These are phyloP conservation scores for Delonix regia DNA, from an alignment of 306 rosid species.

Conservation along the genomic window DNA sequence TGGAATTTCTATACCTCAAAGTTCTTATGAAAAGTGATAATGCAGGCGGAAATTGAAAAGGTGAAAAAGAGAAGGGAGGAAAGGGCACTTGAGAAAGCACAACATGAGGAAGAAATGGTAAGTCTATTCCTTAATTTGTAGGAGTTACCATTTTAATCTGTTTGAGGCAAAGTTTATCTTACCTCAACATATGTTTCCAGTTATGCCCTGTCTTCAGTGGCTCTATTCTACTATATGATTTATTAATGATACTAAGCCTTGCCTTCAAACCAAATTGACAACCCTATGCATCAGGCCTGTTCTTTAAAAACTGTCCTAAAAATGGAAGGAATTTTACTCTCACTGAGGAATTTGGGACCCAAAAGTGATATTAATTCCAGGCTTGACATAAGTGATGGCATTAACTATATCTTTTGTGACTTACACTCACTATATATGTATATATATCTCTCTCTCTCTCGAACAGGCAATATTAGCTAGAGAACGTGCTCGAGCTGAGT, in stretches of 20 bases:
- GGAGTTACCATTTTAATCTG: conserved; percentile 22
- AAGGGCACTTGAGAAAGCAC: conserved; percentile 97
- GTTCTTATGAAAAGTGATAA: conserved; percentile 24
- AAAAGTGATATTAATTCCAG: conserved; percentile 3
- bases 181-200: not conserved
- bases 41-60: conserved; percentile 95
- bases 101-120: conserved; percentile 97
- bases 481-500: conserved; percentile 98
- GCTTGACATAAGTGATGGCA: conserved; percentile 13
- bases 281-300: not conserved
- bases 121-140: conserved; percentile 32
- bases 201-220: not conserved
- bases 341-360: conserved; percentile 6
- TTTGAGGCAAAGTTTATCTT: conserved; percentile 12
- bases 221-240: conserved; percentile 10
- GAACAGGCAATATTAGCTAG: conserved; percentile 91
- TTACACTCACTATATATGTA: conserved; percentile 5
- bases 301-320: conserved; percentile 14
- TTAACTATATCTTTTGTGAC: conserved; percentile 23
- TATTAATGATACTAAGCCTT: conserved; percentile 9
- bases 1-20: not conserved
- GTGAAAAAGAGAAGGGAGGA: conserved; percentile 99
- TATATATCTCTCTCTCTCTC: conserved; percentile 34
- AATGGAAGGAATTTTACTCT: not conserved
- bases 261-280: not conserved